Percentiles rank a stretch among this genome's conserved stretches.
Conservation (phyloP, 192 early-diverging fungal genomes). For the Coemansia sp. region DNA sequence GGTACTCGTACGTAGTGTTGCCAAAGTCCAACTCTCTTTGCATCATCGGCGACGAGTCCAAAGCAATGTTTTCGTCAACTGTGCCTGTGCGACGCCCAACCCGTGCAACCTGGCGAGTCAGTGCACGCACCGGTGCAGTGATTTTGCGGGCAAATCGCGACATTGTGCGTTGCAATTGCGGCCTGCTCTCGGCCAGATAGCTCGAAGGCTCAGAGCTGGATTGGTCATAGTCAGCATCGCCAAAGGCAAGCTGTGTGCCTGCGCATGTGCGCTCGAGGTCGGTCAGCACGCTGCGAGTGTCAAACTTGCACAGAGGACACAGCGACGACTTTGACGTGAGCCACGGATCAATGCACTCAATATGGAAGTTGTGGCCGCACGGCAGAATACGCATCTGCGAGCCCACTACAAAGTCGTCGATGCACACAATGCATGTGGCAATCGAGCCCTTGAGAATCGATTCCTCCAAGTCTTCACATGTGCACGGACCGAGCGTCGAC, state of each 20-base stretch:
- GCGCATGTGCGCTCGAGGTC: constrained; percentile 43
- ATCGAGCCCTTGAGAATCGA: constrained; percentile 36
- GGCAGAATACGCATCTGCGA: constrained; percentile 54
- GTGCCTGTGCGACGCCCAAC: background rate
- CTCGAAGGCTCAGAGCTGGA: constrained; percentile 35
- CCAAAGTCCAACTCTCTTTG: background rate
- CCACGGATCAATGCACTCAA: constrained; percentile 59
- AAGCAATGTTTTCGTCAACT: background rate
- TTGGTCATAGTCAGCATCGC: constrained; percentile 18
- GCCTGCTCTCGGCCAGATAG: constrained; percentile 40
- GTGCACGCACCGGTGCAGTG: constrained; percentile 7
- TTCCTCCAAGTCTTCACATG: background rate
- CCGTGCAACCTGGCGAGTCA: background rate
- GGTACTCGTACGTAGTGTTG: background rate
- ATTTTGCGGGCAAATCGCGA: background rate
- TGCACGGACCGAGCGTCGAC: background rate
- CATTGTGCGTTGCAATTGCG: constrained; percentile 10
- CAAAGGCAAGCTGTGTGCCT: constrained; percentile 24
- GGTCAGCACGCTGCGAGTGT: constrained; percentile 48
- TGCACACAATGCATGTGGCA: constrained; percentile 56
- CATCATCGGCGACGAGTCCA: background rate
- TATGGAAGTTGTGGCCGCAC: constrained; percentile 58
- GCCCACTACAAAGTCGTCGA: constrained; percentile 53
- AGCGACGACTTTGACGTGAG: constrained; percentile 52
- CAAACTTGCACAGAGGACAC: constrained; percentile 57